phyloP scores from a whole-genome alignment of 2,329 filamentous ascomycete species.

The Monosporascus sp. region DNA sequence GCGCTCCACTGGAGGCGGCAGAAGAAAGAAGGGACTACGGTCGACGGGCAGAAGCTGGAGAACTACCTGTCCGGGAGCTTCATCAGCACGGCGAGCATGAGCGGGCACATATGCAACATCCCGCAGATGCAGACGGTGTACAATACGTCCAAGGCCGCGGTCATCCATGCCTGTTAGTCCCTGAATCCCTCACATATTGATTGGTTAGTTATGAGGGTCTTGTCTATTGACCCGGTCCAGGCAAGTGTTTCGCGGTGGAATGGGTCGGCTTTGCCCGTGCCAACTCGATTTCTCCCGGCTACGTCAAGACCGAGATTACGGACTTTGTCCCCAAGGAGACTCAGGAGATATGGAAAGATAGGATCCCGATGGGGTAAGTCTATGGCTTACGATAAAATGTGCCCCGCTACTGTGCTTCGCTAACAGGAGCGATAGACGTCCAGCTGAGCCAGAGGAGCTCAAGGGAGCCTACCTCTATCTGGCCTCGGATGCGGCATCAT shows the following conservation, averaged over 20 bases:
- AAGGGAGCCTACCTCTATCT: constrained; percentile 81
- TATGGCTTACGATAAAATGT: background rate
- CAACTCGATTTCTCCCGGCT: constrained; percentile 71
- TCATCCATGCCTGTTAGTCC: constrained; percentile 50
- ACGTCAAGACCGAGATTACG: constrained; percentile 70
- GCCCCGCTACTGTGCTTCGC: background rate
- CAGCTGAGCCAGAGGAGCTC: constrained; percentile 68
- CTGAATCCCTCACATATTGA: background rate
- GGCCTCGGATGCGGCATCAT: constrained; percentile 76
- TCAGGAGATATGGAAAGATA: constrained; percentile 70
- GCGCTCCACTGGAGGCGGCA: constrained; percentile 67
- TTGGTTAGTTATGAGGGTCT: background rate
- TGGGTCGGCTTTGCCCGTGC: constrained; percentile 71
- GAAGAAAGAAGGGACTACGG: constrained; percentile 60
- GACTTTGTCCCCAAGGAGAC: constrained; percentile 60
- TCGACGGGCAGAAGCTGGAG: constrained; percentile 57
- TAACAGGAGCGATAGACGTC: constrained; percentile 45
- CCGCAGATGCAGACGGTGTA: constrained; percentile 72
- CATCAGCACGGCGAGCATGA: constrained; percentile 75
- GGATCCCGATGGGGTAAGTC: constrained; percentile 69
- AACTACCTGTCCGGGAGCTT: constrained; percentile 64
- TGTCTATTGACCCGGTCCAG: constrained; percentile 36
- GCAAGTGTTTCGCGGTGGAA: constrained; percentile 68
- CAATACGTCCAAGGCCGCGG: constrained; percentile 66
- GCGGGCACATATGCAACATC: constrained; percentile 71